Percentiles rank a stretch among this genome's conserved stretches.
These are phyloP conservation scores for Fagus sylvatica DNA, from an alignment of 306 rosid genomes.

Conservation along the genomic window DNA sequence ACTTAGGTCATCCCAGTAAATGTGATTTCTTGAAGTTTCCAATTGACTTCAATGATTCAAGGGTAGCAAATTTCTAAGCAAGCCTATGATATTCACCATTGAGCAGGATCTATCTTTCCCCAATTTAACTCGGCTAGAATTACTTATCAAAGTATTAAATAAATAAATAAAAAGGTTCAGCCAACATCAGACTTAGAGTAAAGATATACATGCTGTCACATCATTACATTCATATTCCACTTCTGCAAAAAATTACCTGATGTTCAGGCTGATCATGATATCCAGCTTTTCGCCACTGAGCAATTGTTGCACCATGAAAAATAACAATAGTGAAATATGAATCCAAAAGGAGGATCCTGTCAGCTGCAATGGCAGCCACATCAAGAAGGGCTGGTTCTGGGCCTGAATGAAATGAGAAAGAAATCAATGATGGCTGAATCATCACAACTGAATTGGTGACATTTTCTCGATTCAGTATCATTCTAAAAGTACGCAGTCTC, in stretches of 20 bases:
- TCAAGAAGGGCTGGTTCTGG: constrained; percentile 97
- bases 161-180: too few relatives aligned
- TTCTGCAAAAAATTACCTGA: constrained; percentile 56
- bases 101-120: neutral
- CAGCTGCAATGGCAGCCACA: constrained; percentile 93
- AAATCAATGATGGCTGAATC: constrained; percentile 95
- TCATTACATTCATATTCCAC: neutral
- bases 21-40: neutral
- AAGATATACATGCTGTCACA: neutral
- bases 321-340: constrained; percentile 83
- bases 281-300: constrained; percentile 97
- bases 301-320: constrained; percentile 97
- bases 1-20: neutral
- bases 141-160: too few relatives aligned
- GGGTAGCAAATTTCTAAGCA: neutral
- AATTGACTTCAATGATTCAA: neutral
- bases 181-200: neutral
- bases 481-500: constrained; percentile 97
- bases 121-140: neutral
- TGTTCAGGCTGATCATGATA: constrained; percentile 85
- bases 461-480: constrained; percentile 92
- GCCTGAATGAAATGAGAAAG: constrained; percentile 87
- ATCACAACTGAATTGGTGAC: constrained; percentile 94
- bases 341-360: constrained; percentile 84
- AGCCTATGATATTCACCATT: neutral